These are phyloP conservation scores for Fusarium devonianum DNA, from an alignment of 2,329 filamentous ascomycete species.

Conservation along the genomic window DNA sequence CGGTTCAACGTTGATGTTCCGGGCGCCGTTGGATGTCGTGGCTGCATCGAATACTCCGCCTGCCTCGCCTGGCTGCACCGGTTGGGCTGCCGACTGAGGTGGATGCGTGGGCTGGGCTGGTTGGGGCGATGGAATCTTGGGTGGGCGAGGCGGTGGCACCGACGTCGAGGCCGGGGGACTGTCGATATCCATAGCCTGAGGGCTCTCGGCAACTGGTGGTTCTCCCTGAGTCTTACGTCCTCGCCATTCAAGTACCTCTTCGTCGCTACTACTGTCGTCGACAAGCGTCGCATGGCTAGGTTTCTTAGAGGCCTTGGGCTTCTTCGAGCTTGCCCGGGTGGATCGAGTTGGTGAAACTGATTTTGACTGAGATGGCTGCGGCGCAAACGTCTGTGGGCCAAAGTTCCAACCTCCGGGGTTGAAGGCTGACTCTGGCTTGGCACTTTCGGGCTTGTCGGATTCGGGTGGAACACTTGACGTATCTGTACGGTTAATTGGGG, in stretches of 20 bases:
- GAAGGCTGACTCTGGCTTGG: conserved; percentile 49
- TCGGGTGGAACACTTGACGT: conserved; percentile 34
- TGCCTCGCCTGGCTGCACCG: neutral
- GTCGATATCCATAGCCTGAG: conserved; percentile 72
- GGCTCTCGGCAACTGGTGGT: conserved; percentile 51
- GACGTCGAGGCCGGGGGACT: conserved; percentile 50
- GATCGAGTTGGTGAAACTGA: conserved; percentile 56
- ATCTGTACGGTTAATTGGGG: conserved; percentile 32
- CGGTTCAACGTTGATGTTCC: conserved; percentile 66
- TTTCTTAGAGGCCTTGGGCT: conserved; percentile 64
- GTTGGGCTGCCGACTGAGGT: conserved; percentile 15
- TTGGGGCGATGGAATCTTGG: conserved; percentile 26
- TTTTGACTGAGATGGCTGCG: conserved; percentile 49
- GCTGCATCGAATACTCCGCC: neutral
- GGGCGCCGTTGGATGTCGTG: conserved; percentile 42
- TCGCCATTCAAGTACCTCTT: conserved; percentile 47
- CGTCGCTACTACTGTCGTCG: conserved; percentile 57
- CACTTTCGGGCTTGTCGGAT: conserved; percentile 37
- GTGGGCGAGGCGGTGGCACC: conserved; percentile 30
- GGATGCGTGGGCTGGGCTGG: conserved; percentile 14
- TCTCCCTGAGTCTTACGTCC: conserved; percentile 46
- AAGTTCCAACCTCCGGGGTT: conserved; percentile 63
- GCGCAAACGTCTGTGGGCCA: conserved; percentile 62
- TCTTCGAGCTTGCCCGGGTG: conserved; percentile 60
- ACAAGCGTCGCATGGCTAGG: conserved; percentile 56